Evolutionary conservation across 2,329 filamentous ascomycete species (phyloP).

Genomic region (Sporothrix sp.): DNA sequence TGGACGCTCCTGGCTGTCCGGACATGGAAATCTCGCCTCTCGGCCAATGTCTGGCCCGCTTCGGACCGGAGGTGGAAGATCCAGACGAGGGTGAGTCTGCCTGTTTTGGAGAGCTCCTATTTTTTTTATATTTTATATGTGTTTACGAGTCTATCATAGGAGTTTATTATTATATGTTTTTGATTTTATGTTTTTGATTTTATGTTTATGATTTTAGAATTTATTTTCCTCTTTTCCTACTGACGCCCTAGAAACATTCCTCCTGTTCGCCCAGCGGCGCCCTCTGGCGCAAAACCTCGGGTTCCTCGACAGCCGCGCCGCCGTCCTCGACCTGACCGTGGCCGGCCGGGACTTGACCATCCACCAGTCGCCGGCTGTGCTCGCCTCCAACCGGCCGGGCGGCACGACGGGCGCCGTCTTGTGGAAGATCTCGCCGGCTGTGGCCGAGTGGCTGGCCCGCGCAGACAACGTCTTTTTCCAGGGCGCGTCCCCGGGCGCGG

Average conservation of each 20-base stretch:
- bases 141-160: too few relatives aligned
- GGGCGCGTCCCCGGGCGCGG: neutral
- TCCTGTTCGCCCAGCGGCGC: constrained; percentile 69
- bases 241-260: constrained; percentile 63
- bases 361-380: constrained; percentile 71
- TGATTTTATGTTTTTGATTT: neutral
- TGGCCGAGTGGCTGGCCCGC: constrained; percentile 69
- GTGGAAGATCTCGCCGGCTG: constrained; percentile 80
- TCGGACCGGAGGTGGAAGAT: constrained; percentile 38
- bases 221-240: neutral
- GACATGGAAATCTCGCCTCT: constrained; percentile 17
- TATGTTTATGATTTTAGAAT: neutral
- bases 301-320: constrained; percentile 66
- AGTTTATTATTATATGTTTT: neutral
- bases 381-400: constrained; percentile 63
- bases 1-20: neutral
- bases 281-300: constrained; percentile 65
- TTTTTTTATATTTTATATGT: too few relatives aligned
- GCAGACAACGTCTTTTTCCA: constrained; percentile 53
- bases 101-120: too few relatives aligned
- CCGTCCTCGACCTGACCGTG: constrained; percentile 54
- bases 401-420: constrained; percentile 57
- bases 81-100: constrained; percentile 39
- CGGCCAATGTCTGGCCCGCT: constrained; percentile 13
- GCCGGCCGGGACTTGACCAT: constrained; percentile 62